Evolutionary conservation across 148 eudicot species (phyloP).

Genomic region (Amaranthus cruentus): DNA sequence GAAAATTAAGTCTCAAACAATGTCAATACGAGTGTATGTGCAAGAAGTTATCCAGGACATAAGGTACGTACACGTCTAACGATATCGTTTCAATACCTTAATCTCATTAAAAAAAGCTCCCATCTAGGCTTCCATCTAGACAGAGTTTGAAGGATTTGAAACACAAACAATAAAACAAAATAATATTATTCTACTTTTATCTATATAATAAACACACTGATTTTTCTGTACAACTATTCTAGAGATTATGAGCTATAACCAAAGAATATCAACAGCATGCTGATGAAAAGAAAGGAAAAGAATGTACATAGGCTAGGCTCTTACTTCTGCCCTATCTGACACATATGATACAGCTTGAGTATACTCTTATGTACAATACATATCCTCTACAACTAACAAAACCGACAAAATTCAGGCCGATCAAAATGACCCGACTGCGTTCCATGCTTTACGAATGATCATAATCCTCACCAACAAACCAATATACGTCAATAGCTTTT

Average conservation of each 20-base stretch:
- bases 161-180: not conserved
- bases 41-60: no score
- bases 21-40: no score
- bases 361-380: constrained; percentile 36
- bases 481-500: constrained; percentile 14
- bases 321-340: constrained; percentile 23
- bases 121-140: not conserved
- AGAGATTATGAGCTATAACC: constrained; percentile 18
- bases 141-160: not conserved
- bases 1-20: no score
- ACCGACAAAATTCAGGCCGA: constrained; percentile 12
- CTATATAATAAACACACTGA: constrained; percentile 1
- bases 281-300: constrained; percentile 5
- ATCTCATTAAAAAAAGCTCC: no score
- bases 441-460: not conserved
- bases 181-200: not conserved
- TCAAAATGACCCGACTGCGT: constrained; percentile 3
- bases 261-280: constrained; percentile 8
- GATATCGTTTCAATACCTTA: no score
- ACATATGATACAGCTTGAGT: constrained; percentile 24
- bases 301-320: constrained; percentile 29
- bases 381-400: not conserved
- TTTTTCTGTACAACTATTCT: constrained; percentile 23
- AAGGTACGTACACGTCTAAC: no score
- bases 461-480: not conserved